Percentiles rank a stretch among this genome's conserved stretches.
phyloP scores from a whole-genome alignment of 768 basidiomycete species.

The Boletus tylopilopsis region DNA sequence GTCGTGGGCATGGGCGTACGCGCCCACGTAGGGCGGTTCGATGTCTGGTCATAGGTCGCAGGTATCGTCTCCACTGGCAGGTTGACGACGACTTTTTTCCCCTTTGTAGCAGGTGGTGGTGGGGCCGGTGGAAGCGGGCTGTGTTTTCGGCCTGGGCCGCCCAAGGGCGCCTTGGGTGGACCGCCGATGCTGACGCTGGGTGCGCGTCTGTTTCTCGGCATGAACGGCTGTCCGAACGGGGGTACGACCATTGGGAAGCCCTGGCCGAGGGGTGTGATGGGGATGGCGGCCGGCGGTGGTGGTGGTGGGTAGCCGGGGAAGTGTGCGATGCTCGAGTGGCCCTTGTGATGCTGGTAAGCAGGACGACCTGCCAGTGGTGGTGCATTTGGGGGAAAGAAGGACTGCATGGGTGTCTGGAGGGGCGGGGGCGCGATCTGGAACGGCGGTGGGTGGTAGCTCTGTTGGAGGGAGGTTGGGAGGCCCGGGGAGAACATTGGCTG shows the following conservation, averaged over 20 bases:
- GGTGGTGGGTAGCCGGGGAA: conserved; percentile 59
- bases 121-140: conserved; percentile 53
- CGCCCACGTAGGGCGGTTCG: conserved; percentile 54
- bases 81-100: conserved; percentile 67
- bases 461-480: conserved; percentile 37
- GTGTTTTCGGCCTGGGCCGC: conserved; percentile 74
- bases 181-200: conserved; percentile 72
- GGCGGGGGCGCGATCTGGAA: conserved; percentile 43
- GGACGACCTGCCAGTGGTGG: conserved; percentile 52
- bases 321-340: conserved; percentile 58
- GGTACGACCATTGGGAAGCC: conserved; percentile 53
- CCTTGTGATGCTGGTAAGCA: conserved; percentile 46
- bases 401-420: conserved; percentile 73
- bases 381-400: conserved; percentile 53
- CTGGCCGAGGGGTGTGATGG: conserved; percentile 58
- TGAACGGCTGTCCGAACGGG: conserved; percentile 47
- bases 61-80: conserved; percentile 64
- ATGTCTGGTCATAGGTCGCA: conserved; percentile 34
- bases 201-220: conserved; percentile 61
- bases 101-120: conserved; percentile 39
- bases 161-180: conserved; percentile 82
- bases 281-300: conserved; percentile 50
- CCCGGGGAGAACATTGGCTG: conserved; percentile 61
- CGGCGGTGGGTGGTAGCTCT: conserved; percentile 51
- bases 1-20: conserved; percentile 48